phyloP scores from a whole-genome alignment of 2,329 filamentous ascomycete genomes.

The Coniochaeta ligniaria region DNA sequence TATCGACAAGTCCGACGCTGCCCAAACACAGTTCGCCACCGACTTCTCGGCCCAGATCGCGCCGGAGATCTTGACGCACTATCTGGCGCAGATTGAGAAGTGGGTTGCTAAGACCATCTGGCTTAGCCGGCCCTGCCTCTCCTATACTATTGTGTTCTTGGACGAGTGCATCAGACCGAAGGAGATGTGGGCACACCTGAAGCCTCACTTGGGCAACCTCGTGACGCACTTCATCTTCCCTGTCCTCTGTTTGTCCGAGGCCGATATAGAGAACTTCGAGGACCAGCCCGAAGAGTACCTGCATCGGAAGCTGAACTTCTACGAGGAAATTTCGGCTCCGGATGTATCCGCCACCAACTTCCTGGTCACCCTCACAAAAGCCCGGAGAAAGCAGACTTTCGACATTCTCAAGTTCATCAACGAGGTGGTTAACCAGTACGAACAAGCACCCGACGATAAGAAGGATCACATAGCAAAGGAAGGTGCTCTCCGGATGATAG shows the following conservation, averaged over 20 bases:
- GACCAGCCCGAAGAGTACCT: constrained; percentile 94
- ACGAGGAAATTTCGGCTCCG: constrained; percentile 91
- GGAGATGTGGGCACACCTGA: constrained; percentile 91
- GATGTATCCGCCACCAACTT: constrained; percentile 97
- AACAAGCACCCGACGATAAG: constrained; percentile 72
- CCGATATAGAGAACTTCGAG: constrained; percentile 90
- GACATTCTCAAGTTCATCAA: constrained; percentile 94
- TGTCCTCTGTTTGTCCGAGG: constrained; percentile 82
- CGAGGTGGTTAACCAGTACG: constrained; percentile 87
- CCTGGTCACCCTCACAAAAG: constrained; percentile 88
- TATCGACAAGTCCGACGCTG: constrained; percentile 64
- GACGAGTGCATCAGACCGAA: constrained; percentile 98
- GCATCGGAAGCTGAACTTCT: constrained; percentile 95
- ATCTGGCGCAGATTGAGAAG: constrained; percentile 90
- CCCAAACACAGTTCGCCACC: constrained; percentile 78
- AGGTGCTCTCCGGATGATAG: constrained; percentile 94
- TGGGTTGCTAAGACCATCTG: constrained; percentile 94
- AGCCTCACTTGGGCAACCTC: constrained; percentile 86
- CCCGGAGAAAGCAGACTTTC: constrained; percentile 90
- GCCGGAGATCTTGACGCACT: constrained; percentile 92
- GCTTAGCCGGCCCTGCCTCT: constrained; percentile 90
- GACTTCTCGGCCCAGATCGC: constrained; percentile 87
- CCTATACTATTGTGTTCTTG: constrained; percentile 88
- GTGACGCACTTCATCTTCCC: constrained; percentile 95
- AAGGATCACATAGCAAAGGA: constrained; percentile 96